These are phyloP conservation scores for Pseudogymnoascus sp. DNA, from an alignment of 2,329 filamentous ascomycete species.

Conservation along the genomic window DNA sequence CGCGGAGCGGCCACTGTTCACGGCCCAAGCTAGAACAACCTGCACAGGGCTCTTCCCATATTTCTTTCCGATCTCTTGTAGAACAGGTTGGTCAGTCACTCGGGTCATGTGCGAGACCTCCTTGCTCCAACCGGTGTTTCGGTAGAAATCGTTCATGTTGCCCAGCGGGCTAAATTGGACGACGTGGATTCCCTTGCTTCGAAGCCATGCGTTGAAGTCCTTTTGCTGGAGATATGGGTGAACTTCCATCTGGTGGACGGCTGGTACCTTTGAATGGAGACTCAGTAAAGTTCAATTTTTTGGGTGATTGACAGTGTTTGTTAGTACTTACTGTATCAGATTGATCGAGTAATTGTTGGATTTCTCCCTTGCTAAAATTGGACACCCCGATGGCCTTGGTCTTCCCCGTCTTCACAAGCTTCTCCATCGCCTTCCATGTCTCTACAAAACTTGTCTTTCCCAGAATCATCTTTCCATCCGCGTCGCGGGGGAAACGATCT, in stretches of 20 bases:
- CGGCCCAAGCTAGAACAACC: constrained; percentile 33
- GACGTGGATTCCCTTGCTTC: constrained; percentile 29
- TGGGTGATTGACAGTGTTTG: neutral
- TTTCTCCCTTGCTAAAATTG: constrained; percentile 26
- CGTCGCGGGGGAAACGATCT: constrained; percentile 20
- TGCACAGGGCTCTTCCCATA: constrained; percentile 31
- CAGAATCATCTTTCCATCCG: constrained; percentile 19
- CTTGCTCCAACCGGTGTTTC: constrained; percentile 29
- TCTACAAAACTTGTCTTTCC: constrained; percentile 25
- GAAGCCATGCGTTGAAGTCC: constrained; percentile 23
- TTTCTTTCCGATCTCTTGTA: constrained; percentile 26
- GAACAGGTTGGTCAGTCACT: constrained; percentile 27
- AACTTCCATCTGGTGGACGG: constrained; percentile 27
- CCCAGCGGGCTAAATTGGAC: constrained; percentile 33
- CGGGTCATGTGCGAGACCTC: constrained; percentile 27
- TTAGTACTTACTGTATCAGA: neutral
- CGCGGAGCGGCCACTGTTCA: constrained; percentile 30
- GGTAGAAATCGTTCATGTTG: constrained; percentile 33
- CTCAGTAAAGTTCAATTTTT: neutral
- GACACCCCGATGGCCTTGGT: constrained; percentile 25
- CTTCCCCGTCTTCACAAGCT: constrained; percentile 26
- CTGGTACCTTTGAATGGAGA: constrained; percentile 16
- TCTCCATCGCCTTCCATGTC: constrained; percentile 32
- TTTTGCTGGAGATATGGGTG: constrained; percentile 26
- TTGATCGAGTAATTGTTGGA: neutral